Evolutionary conservation across 1,284 basidiomycete species (phyloP).

Genomic region (Leccinum pseudoinsigne): DNA sequence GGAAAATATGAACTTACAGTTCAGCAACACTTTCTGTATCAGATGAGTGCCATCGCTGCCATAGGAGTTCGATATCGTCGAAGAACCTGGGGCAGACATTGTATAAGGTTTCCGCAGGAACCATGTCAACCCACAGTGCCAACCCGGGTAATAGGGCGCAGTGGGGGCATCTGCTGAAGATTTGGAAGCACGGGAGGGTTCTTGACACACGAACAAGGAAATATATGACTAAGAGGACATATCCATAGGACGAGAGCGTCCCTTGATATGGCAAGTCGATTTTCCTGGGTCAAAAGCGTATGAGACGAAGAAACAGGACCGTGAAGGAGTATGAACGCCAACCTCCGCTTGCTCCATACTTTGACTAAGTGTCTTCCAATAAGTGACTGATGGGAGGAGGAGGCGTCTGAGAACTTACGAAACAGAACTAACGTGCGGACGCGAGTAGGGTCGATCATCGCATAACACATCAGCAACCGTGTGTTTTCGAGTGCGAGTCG

Average conservation of each 20-base stretch:
- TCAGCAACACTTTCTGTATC: conserved; percentile 94
- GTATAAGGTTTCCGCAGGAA: conserved; percentile 3
- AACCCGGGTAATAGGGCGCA: conserved; percentile 78
- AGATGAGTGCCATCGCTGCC: conserved; percentile 91
- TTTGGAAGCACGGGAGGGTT: conserved; percentile 92
- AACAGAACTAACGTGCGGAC: conserved; percentile 95
- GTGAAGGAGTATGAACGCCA: conserved; percentile 19
- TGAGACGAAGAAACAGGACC: conserved; percentile 1
- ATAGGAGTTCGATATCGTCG: conserved; percentile 92
- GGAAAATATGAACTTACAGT: conserved; percentile 52
- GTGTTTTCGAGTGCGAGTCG: conserved; percentile 97
- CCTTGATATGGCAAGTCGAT: conserved; percentile 98
- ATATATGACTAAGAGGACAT: conserved; percentile 96
- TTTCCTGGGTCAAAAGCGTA: conserved; percentile 56
- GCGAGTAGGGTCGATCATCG: conserved; percentile 94
- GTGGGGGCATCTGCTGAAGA: conserved; percentile 85
- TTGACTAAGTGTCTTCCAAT: conserved; percentile 64
- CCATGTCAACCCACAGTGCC: conserved; percentile 8
- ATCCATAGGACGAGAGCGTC: conserved; percentile 96
- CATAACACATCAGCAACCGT: conserved; percentile 93
- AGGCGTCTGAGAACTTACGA: conserved; percentile 55
- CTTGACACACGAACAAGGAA: conserved; percentile 98
- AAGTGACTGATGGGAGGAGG: conserved; percentile 13
- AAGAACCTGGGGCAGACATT: conserved; percentile 72
- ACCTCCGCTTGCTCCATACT: conserved; percentile 98